Percentiles rank a stretch among this genome's conserved stretches.
Conservation (phyloP, 306 rosid species). For the Lathyrus aphaca region DNA sequence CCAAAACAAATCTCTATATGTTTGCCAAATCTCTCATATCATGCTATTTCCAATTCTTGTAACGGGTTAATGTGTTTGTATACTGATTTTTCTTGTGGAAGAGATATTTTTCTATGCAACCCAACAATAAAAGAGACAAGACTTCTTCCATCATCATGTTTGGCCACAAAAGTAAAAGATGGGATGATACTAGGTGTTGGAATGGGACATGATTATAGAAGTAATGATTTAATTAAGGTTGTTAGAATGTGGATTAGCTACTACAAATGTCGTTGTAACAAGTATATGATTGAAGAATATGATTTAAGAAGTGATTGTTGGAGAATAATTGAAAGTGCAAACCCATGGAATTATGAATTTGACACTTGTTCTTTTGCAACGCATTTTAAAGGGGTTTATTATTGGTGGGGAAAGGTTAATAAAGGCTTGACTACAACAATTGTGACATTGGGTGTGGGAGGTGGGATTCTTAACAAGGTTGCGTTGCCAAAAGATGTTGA, state of each 20-base stretch:
- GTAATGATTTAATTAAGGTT: slow-evolving; percentile 1
- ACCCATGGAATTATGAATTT: slow-evolving; percentile 7
- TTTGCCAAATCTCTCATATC: slow-evolving; percentile 4
- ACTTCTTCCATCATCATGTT: slow-evolving; percentile 17
- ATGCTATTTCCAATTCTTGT: slow-evolving; percentile 4
- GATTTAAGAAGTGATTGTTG: background rate
- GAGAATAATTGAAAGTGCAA: background rate
- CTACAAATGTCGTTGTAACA: background rate
- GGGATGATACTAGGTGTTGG: slow-evolving; percentile 29
- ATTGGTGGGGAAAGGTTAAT: slow-evolving; percentile 6
- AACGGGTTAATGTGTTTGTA: slow-evolving; percentile 9
- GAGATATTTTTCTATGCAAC: slow-evolving; percentile 15
- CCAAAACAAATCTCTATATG: background rate
- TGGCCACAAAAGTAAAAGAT: slow-evolving; percentile 1
- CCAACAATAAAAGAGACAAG: slow-evolving; percentile 7
- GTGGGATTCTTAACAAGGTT: background rate
- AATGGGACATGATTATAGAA: slow-evolving; percentile 11
- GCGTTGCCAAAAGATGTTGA: background rate
- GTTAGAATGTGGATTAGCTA: slow-evolving; percentile 21
- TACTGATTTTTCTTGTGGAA: slow-evolving; percentile 4
- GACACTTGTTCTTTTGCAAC: slow-evolving; percentile 9
- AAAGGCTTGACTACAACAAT: background rate
- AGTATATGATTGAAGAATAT: slow-evolving; percentile 26
- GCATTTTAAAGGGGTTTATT: slow-evolving; percentile 5
- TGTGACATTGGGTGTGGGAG: slow-evolving; percentile 19